phyloP scores from a whole-genome alignment of 2,329 filamentous ascomycete genomes.

The Fusarium pilosicola region DNA sequence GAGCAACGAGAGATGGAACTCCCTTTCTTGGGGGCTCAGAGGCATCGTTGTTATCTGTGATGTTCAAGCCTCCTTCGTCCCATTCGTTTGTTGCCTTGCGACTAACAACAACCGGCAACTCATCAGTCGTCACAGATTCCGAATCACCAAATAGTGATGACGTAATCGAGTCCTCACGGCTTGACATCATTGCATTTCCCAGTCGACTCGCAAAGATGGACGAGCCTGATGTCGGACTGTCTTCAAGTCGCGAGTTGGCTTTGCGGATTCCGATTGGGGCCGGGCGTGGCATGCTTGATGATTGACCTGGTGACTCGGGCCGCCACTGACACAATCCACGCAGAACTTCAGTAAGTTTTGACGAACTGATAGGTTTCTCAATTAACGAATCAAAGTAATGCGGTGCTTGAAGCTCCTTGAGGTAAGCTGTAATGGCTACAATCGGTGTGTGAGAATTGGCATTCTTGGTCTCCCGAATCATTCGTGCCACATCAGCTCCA shows the following conservation, averaged over 20 bases:
- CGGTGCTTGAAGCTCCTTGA: slow-evolving; percentile 95
- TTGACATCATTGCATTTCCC: slow-evolving; percentile 83
- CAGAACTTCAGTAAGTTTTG: slow-evolving; percentile 89
- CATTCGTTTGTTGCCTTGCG: slow-evolving; percentile 81
- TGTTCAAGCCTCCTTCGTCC: slow-evolving; percentile 82
- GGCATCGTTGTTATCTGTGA: slow-evolving; percentile 63
- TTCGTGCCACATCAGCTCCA: slow-evolving; percentile 92
- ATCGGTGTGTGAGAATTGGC: slow-evolving; percentile 94
- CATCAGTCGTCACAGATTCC: slow-evolving; percentile 81
- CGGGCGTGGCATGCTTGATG: slow-evolving; percentile 63
- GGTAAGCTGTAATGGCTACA: slow-evolving; percentile 93
- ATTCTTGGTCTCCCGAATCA: slow-evolving; percentile 97
- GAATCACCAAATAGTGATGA: slow-evolving; percentile 89
- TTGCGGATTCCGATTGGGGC: slow-evolving; percentile 73
- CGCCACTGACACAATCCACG: slow-evolving; percentile 94
- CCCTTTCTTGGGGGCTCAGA: slow-evolving; percentile 52
- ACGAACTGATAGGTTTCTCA: slow-evolving; percentile 94
- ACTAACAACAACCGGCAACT: slow-evolving; percentile 79
- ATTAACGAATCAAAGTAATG: slow-evolving; percentile 97
- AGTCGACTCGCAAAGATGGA: slow-evolving; percentile 74
- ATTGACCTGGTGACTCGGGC: slow-evolving; percentile 67
- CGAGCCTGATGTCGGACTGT: slow-evolving; percentile 85
- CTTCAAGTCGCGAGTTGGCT: slow-evolving; percentile 71
- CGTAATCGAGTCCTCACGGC: slow-evolving; percentile 87
- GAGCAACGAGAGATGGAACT: slow-evolving; percentile 65